phyloP scores from a whole-genome alignment of 2,329 filamentous ascomycete genomes.

The Magnaporthiopsis incrustans region DNA sequence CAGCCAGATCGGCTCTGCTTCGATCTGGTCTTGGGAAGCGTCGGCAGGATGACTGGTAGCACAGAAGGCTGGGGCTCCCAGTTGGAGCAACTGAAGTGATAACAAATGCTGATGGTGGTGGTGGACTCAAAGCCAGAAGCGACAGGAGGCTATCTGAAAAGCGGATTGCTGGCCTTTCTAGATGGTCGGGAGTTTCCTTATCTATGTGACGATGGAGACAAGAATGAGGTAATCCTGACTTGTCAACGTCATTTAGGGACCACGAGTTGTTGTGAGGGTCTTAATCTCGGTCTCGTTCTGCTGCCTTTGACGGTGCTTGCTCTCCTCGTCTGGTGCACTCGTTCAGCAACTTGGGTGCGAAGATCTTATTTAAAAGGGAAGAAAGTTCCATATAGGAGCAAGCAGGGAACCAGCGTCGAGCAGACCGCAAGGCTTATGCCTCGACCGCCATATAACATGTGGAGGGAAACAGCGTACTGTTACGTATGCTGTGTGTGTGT shows the following conservation, averaged over 20 bases:
- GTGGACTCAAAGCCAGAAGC: neutral
- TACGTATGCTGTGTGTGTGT: neutral
- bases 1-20: neutral
- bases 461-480: neutral
- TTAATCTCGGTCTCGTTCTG: neutral
- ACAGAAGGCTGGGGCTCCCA: neutral
- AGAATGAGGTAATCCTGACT: conserved; percentile 50
- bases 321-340: neutral
- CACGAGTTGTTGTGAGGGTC: neutral
- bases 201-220: conserved; percentile 43
- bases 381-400: neutral
- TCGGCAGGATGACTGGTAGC: neutral
- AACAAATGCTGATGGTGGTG: neutral
- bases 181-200: neutral
- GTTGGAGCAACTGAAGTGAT: neutral
- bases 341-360: neutral
- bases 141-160: neutral
- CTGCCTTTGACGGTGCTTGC: no score
- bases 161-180: neutral
- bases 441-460: neutral
- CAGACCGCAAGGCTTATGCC: neutral
- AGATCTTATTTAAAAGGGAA: neutral
- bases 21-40: neutral
- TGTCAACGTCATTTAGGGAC: conserved; percentile 46
- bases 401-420: neutral